A percentile compares a stretch with the other conserved stretches of the same genome.
Evolutionary conservation across 2,329 filamentous ascomycete genomes (phyloP).

Genomic region (Cordyceps militaris): DNA sequence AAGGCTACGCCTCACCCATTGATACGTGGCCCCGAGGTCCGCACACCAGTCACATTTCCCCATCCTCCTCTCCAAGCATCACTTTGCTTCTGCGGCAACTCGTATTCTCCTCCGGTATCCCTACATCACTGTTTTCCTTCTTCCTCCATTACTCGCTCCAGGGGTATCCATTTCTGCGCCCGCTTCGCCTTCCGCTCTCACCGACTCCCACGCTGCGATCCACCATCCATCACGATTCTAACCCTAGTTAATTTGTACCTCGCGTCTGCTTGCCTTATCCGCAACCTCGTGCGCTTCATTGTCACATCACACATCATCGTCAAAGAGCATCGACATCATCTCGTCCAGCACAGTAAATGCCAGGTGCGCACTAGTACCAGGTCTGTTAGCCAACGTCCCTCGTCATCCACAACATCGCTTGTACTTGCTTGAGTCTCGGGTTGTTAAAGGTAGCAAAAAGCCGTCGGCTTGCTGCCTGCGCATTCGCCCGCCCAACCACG

Average conservation of each 20-base stretch:
- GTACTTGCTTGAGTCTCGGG: slow-evolving; percentile 71
- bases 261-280: neutral
- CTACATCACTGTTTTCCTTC: neutral
- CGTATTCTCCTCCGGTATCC: neutral
- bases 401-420: neutral
- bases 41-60: no score
- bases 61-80: neutral
- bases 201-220: neutral
- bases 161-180: slow-evolving; percentile 6
- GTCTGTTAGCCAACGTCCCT: slow-evolving; percentile 14
- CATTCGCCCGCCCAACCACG: slow-evolving; percentile 88
- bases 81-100: neutral
- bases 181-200: neutral
- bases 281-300: neutral
- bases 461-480: slow-evolving; percentile 79
- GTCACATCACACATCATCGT: slow-evolving; percentile 23
- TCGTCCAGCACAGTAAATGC: slow-evolving; percentile 67
- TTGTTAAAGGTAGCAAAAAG: slow-evolving; percentile 92
- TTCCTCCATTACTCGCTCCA: neutral
- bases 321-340: slow-evolving; percentile 58
- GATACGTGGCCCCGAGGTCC: no score
- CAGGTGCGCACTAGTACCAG: slow-evolving; percentile 50
- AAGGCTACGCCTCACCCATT: no score
- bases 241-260: neutral
- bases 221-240: neutral